Evolutionary conservation across 495 filamentous ascomycete genomes (phyloP).

Genomic region (Aspergillus sclerotiicarbonarius): DNA sequence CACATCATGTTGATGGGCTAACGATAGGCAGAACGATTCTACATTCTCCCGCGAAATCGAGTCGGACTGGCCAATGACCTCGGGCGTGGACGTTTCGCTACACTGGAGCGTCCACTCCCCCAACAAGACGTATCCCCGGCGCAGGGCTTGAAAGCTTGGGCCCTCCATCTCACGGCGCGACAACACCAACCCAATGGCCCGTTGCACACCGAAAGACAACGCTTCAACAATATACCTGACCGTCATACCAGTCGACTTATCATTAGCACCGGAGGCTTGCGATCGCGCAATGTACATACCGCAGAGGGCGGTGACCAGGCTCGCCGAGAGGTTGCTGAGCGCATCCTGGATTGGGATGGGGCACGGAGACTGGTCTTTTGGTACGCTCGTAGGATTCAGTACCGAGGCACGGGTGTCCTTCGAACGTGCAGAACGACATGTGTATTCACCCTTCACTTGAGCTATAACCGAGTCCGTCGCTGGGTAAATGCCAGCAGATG

Average conservation of each 20-base stretch:
- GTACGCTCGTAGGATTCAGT: slow-evolving; percentile 1
- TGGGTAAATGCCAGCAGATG: slow-evolving; percentile 26
- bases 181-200: slow-evolving; percentile 20
- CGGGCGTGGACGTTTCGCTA: slow-evolving; percentile 18
- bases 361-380: slow-evolving; percentile 21
- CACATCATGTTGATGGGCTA: slow-evolving; percentile 31
- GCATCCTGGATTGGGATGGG: slow-evolving; percentile 45
- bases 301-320: slow-evolving; percentile 41
- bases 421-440: neutral
- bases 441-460: neutral
- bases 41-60: slow-evolving; percentile 17
- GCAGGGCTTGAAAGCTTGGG: slow-evolving; percentile 28
- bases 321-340: slow-evolving; percentile 42
- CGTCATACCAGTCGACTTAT: slow-evolving; percentile 21
- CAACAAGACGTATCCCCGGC: slow-evolving; percentile 39
- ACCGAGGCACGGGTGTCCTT: slow-evolving; percentile 23
- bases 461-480: neutral
- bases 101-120: slow-evolving; percentile 35
- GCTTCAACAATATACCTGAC: slow-evolving; percentile 28
- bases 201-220: slow-evolving; percentile 28
- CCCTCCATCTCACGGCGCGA: slow-evolving; percentile 8
- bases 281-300: slow-evolving; percentile 44
- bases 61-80: slow-evolving; percentile 11
- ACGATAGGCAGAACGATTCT: slow-evolving; percentile 23
- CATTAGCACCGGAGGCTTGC: slow-evolving; percentile 17